Evolutionary conservation across 306 rosid species (phyloP), one percentile per base, ranked within the genome.

Genomic region (Quercus robur): DNA sequence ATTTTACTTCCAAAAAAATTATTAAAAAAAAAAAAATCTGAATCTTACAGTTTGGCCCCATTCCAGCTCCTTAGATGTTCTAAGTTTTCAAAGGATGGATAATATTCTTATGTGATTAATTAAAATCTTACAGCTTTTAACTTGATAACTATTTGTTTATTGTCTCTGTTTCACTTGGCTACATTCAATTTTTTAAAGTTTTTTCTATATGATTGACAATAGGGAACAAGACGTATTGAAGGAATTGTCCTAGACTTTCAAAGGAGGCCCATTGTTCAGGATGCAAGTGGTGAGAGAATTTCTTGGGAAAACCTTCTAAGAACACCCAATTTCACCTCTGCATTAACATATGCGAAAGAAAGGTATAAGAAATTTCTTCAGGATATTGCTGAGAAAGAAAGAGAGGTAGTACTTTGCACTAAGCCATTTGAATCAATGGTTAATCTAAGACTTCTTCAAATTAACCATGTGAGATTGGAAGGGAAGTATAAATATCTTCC

Each of bases 191-290:
- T 23, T 33, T 33, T 33, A 0, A 18, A 18, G 7, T 33, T 6
- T 20, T 67, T 33, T 33, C 52, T 23, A 8, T 67, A 59, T 59
- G 25, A 4, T 19, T 6, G 72, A 67, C 38, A 67, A 75, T 4
- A 87, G 94, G 89, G 88, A 62, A 85, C 82, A 51, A 73, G 82
- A 82, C 0, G 3, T 6, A 64, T 84, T 54, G 83, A 80, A 71
- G 97, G 92, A 56, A 77, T 91, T n/a, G 88, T 83, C 56, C 84
- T 91, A 25, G 92, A 88, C 87, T 80, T 85, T 6, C 31, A 69
- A 78, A 61, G 25, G 54, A 76, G 72, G 70, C 69, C 73, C n/a
- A 19, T 0, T 12, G 63, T 10, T 30, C 33, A 21, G 23, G 81
- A 75, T 56, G 49, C 7, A 18, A 69, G 72, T 58, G 85, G 76